Conservation (phyloP, 2,329 filamentous ascomycete genomes). For the Aquanectria penicillioides region DNA sequence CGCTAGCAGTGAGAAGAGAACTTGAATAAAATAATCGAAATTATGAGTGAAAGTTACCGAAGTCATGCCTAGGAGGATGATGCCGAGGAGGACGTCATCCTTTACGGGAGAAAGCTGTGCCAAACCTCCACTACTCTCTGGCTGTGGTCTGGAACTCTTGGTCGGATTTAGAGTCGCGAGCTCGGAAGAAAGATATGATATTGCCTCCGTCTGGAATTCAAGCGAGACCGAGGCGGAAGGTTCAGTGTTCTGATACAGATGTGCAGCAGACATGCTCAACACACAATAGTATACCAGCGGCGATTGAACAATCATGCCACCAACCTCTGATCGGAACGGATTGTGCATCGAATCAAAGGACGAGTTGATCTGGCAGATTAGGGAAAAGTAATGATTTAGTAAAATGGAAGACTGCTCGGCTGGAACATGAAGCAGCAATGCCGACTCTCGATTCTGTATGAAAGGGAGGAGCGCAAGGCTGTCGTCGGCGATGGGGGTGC, state of each 20-base stretch:
- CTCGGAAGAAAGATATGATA: slow-evolving; percentile 16
- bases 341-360: slow-evolving; percentile 26
- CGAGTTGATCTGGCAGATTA: slow-evolving; percentile 21
- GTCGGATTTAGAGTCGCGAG: not conserved
- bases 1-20: too few relatives aligned
- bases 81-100: slow-evolving; percentile 21
- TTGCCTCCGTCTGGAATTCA: slow-evolving; percentile 26
- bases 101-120: not conserved
- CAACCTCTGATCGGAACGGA: slow-evolving; percentile 27
- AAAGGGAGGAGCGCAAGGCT: not conserved
- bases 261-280: slow-evolving; percentile 31
- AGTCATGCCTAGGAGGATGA: slow-evolving; percentile 31
- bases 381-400: slow-evolving; percentile 26
- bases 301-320: slow-evolving; percentile 19
- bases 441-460: not conserved
- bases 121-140: not conserved
- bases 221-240: not conserved
- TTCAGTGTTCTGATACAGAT: slow-evolving; percentile 18
- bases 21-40: accelerated
- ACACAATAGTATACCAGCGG: slow-evolving; percentile 20
- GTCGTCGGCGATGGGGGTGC: not conserved
- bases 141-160: not conserved
- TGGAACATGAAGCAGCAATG: not conserved
- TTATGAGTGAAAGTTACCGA: slow-evolving; percentile 4
- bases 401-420: slow-evolving; percentile 9